Conservation (phyloP, 2,329 filamentous ascomycete genomes). For the Lachnellula subtilissima region DNA sequence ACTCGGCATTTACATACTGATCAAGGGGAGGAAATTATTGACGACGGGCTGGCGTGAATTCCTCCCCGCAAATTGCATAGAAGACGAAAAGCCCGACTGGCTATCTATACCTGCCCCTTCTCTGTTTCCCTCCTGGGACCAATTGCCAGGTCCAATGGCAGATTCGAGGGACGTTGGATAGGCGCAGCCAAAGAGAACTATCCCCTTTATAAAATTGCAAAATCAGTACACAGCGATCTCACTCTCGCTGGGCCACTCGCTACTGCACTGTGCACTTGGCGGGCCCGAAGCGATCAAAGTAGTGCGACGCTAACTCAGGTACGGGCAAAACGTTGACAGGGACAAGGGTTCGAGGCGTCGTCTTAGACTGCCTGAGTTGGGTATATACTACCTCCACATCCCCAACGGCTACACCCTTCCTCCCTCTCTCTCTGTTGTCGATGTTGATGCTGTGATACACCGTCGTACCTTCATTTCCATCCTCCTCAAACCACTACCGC, state of each 20-base stretch:
- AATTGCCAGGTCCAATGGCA: background rate
- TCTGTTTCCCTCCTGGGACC: background rate
- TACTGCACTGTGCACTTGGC: no score
- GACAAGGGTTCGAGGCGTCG: no score
- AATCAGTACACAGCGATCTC: background rate
- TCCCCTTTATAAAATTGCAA: no score
- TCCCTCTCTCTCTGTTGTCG: conserved; percentile 27
- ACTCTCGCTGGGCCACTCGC: background rate
- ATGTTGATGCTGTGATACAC: conserved; percentile 50
- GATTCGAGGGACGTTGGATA: no score
- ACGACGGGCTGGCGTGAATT: background rate
- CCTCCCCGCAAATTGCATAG: background rate
- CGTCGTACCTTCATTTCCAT: conserved; percentile 40
- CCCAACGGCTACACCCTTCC: conserved; percentile 3
- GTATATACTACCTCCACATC: background rate
- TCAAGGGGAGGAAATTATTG: no score
- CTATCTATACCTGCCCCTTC: no score
- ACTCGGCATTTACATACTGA: no score
- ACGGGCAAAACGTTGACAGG: background rate
- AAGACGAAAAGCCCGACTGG: background rate
- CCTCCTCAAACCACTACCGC: conserved; percentile 48
- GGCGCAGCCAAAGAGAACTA: no score
- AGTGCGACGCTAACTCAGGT: no score
- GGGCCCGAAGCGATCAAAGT: no score
- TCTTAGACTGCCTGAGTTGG: background rate